These are phyloP conservation scores for Monilinia fructigena DNA, from an alignment of 2,329 filamentous ascomycete genomes.

Conservation along the genomic window DNA sequence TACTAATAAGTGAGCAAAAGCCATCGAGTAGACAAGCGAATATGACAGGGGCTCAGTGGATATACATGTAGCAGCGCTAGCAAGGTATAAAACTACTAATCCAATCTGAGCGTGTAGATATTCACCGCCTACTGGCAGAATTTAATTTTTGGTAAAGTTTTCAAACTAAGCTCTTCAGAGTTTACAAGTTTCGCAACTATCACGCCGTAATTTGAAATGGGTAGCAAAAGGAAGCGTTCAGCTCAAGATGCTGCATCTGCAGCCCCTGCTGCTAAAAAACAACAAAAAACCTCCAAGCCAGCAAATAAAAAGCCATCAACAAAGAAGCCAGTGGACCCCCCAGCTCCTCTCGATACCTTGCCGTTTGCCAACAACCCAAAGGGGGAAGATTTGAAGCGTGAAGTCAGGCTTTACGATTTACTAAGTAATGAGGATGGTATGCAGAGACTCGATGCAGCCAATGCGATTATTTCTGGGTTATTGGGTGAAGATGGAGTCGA, in stretches of 20 bases:
- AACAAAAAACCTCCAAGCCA: slow-evolving; percentile 29
- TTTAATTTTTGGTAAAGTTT: slow-evolving; percentile 21
- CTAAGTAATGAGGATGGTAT: slow-evolving; percentile 58
- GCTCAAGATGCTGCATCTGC: slow-evolving; percentile 30
- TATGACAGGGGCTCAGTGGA: neutral
- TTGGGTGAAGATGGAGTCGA: slow-evolving; percentile 50
- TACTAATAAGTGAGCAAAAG: too few species aligned
- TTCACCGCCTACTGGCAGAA: slow-evolving; percentile 20
- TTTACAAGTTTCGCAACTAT: neutral
- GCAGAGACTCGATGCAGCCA: slow-evolving; percentile 58
- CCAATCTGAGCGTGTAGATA: neutral
- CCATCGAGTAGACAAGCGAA: too few species aligned
- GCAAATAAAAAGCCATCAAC: slow-evolving; percentile 8
- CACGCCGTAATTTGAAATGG: slow-evolving; percentile 39
- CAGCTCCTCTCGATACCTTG: slow-evolving; percentile 32
- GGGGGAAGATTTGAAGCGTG: slow-evolving; percentile 55
- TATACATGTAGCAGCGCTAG: neutral
- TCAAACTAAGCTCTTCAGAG: slow-evolving; percentile 5
- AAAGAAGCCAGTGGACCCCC: slow-evolving; percentile 25
- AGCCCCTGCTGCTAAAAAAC: slow-evolving; percentile 34
- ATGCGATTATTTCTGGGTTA: slow-evolving; percentile 57
- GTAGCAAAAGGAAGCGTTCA: slow-evolving; percentile 46
- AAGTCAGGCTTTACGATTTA: slow-evolving; percentile 59
- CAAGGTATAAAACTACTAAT: neutral
- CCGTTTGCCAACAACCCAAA: slow-evolving; percentile 54